A percentile compares a stretch with the other conserved stretches of the same genome.
Evolutionary conservation across 768 basidiomycete genomes (phyloP).

Genomic region (Gautieria morchelliformis): DNA sequence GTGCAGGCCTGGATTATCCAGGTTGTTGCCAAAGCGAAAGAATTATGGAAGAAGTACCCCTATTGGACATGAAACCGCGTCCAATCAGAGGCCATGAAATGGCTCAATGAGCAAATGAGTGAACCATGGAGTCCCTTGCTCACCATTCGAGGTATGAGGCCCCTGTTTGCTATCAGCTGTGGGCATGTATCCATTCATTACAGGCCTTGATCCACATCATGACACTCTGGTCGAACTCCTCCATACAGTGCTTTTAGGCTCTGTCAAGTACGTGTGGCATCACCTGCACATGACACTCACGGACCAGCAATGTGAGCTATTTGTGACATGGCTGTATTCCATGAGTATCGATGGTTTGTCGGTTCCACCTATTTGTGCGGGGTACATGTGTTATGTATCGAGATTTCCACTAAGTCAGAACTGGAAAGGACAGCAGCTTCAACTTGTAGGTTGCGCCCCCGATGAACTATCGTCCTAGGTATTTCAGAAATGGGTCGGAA

Average conservation of each 20-base stretch:
- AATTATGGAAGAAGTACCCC: background rate
- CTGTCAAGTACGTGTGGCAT: slow-evolving; percentile 34
- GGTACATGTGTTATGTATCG: no score
- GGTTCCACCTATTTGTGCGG: background rate
- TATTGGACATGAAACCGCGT: background rate
- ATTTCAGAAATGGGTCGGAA: no score
- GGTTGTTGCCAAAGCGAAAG: background rate
- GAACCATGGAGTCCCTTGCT: background rate
- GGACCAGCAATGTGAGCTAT: background rate
- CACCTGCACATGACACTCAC: background rate
- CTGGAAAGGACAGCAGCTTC: no score
- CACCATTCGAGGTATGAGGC: background rate
- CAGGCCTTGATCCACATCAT: slow-evolving; percentile 15
- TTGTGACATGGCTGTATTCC: slow-evolving; percentile 13
- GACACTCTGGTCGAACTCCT: slow-evolving; percentile 32
- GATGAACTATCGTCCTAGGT: no score
- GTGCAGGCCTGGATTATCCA: slow-evolving; percentile 29
- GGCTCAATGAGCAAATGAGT: background rate
- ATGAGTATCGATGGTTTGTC: background rate
- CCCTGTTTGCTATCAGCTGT: background rate
- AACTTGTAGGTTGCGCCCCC: no score
- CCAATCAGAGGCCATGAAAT: background rate
- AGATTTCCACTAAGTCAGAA: no score
- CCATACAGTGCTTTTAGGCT: slow-evolving; percentile 34
- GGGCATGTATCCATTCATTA: background rate